These are phyloP conservation scores for Trichosanthes truncata DNA, from an alignment of 306 rosid species.

Conservation along the genomic window DNA sequence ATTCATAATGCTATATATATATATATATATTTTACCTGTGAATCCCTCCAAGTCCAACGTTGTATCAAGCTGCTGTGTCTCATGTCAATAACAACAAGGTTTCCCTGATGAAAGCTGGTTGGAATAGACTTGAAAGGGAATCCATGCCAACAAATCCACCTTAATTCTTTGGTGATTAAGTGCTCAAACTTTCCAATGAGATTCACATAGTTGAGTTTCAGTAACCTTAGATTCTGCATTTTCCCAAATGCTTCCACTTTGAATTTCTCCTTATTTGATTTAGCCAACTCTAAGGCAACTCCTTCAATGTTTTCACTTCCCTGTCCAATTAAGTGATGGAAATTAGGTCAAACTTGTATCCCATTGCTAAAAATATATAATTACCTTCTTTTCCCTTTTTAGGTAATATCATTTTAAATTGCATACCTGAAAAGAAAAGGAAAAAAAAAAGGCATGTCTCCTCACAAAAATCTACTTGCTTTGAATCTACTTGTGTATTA, in stretches of 20 bases:
- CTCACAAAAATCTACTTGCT: no score
- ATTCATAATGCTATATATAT: no score
- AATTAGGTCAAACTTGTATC: no score
- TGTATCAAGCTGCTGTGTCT: neutral
- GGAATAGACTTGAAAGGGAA: neutral
- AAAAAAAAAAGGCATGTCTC: no score
- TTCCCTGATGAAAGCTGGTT: neutral
- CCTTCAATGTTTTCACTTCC: slow-evolving; percentile 1
- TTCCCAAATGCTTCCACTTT: neutral
- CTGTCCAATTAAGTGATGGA: neutral
- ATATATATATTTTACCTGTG: neutral
- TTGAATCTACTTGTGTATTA: no score
- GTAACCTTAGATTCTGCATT: neutral
- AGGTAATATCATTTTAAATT: no score
- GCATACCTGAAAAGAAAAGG: no score
- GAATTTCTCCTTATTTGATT: neutral
- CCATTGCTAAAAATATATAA: no score
- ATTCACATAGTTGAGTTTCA: neutral
- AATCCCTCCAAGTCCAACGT: neutral
- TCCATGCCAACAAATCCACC: neutral
- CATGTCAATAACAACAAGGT: slow-evolving; percentile 12
- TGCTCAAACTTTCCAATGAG: neutral
- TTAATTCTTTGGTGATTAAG: neutral
- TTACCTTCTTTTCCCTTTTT: no score
- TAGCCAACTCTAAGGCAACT: neutral